Evolutionary conservation across 169 alveolate species (phyloP).

Genomic region (Eimeria tenella): DNA sequence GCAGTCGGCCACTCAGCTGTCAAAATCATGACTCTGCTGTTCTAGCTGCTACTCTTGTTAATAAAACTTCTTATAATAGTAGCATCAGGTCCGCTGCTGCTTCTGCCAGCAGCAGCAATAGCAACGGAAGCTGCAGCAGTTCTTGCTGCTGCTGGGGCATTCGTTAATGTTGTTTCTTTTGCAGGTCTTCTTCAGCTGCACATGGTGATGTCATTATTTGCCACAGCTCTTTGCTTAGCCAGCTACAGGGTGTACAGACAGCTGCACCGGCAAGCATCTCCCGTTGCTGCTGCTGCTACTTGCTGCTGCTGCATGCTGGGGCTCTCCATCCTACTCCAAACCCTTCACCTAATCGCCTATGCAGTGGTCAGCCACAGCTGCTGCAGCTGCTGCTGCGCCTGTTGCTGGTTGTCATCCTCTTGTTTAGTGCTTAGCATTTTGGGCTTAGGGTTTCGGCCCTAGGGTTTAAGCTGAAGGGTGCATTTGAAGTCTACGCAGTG

Average conservation of each 20-base stretch:
- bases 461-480: neutral
- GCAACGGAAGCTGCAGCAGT: neutral
- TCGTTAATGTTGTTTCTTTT: neutral
- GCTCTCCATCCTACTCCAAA: neutral
- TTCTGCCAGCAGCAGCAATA: neutral
- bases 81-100: neutral
- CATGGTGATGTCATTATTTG: slow-evolving; percentile 5
- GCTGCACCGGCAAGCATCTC: slow-evolving; percentile 9
- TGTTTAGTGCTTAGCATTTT: neutral
- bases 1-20: too few relatives aligned
- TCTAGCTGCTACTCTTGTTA: neutral
- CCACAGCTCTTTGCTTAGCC: neutral
- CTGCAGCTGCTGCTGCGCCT: neutral
- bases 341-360: slow-evolving; percentile 28
- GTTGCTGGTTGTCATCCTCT: too few relatives aligned
- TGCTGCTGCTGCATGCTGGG: slow-evolving; percentile 63
- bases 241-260: slow-evolving; percentile 28
- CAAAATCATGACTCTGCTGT: neutral
- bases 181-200: slow-evolving; percentile 47
- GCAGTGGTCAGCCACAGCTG: slow-evolving; percentile 4
- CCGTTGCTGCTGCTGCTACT: slow-evolving; percentile 54
- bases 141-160: neutral
- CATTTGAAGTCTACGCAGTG: too few relatives aligned
- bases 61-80: neutral
- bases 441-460: neutral